Percentiles rank a stretch among this genome's conserved stretches.
Evolutionary conservation across 257 asterid species (phyloP).

Genomic region (Nicotiana otophora): DNA sequence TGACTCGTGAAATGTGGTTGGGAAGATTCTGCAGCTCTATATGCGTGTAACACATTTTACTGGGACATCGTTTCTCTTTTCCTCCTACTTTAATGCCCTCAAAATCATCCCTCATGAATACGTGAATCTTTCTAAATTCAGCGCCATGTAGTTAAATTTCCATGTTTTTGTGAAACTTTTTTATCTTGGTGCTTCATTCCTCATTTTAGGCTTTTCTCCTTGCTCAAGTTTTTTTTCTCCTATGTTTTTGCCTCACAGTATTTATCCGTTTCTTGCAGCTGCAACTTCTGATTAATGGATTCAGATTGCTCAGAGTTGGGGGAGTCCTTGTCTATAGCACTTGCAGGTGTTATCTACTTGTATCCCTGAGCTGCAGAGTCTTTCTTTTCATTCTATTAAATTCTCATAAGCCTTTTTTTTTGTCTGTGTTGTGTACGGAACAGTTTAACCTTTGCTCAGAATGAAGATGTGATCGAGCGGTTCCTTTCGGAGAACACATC

Average conservation of each 20-base stretch:
- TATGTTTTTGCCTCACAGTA: background rate
- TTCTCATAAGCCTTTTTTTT: background rate
- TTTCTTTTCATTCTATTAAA: background rate
- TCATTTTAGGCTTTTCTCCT: background rate
- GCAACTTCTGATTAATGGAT: conserved; percentile 75
- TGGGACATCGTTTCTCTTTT: background rate
- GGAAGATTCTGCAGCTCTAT: background rate
- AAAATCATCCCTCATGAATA: background rate
- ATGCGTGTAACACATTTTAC: background rate
- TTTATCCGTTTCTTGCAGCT: conserved; percentile 39
- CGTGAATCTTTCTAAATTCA: background rate
- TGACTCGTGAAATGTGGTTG: background rate
- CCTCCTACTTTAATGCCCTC: background rate
- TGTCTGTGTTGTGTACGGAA: conserved; percentile 16
- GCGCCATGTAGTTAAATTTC: background rate
- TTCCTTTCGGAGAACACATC: conserved; percentile 61
- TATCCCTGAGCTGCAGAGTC: conserved; percentile 2
- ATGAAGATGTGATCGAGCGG: conserved; percentile 73
- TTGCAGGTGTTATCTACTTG: conserved; percentile 54
- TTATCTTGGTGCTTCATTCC: background rate
- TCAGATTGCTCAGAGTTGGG: conserved; percentile 70
- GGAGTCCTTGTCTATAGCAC: conserved; percentile 96
- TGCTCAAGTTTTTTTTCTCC: background rate
- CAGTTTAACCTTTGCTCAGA: conserved; percentile 86
- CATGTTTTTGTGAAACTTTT: background rate